phyloP scores from a whole-genome alignment of 2,329 filamentous ascomycete species.

The Diaporthe capsici region DNA sequence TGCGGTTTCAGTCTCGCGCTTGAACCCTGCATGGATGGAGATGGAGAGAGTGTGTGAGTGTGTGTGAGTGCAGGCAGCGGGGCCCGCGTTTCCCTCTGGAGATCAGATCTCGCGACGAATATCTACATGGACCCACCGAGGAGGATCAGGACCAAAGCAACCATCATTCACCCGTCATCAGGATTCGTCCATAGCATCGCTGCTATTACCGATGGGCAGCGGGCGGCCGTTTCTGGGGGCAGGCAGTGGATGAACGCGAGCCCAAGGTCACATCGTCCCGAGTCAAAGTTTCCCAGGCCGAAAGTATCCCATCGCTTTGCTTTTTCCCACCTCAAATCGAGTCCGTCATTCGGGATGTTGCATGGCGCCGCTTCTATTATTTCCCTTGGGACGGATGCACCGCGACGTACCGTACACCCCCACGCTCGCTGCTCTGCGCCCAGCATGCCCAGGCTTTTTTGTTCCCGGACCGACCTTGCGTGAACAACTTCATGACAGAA shows the following conservation, averaged over 20 bases:
- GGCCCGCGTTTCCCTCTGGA: slow-evolving; percentile 1
- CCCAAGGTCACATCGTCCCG: not conserved
- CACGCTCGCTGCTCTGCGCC: not conserved
- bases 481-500: not conserved
- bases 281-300: slow-evolving; percentile 28
- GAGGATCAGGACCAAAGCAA: not conserved
- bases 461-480: not conserved
- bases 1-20: slow-evolving; percentile 31
- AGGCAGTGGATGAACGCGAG: slow-evolving; percentile 22
- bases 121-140: slow-evolving; percentile 1
- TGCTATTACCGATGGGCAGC: not conserved
- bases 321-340: slow-evolving; percentile 16
- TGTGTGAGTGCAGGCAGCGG: not conserved
- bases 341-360: slow-evolving; percentile 21
- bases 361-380: slow-evolving; percentile 4
- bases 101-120: slow-evolving; percentile 19
- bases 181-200: slow-evolving; percentile 6
- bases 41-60: not conserved
- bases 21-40: slow-evolving; percentile 9
- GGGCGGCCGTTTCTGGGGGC: not conserved
- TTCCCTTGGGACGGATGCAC: slow-evolving; percentile 8
- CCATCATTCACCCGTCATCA: not conserved
- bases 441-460: not conserved
- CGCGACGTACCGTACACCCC: not conserved
- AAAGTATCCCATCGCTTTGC: slow-evolving; percentile 28